A percentile compares a stretch with the other conserved stretches of the same genome.
Evolutionary conservation across 371 early-diverging fungal species (phyloP).

Genomic region (Gilbertella persicaria): DNA sequence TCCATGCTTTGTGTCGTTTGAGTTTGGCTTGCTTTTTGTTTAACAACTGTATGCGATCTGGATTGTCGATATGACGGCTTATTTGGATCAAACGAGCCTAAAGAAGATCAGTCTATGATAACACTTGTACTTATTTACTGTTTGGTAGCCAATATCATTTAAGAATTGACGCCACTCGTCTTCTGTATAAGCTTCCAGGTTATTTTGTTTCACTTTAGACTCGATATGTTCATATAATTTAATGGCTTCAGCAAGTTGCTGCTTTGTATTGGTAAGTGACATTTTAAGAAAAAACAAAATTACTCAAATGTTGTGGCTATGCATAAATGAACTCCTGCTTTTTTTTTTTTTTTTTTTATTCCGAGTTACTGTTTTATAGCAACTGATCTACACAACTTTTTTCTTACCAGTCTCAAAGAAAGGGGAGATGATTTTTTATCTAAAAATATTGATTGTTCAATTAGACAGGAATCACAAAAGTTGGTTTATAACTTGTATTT

Average conservation of each 20-base stretch:
- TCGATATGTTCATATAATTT: conserved; percentile 14
- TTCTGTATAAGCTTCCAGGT: conserved; percentile 6
- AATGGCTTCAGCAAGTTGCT: conserved; percentile 19
- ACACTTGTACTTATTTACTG: conserved; percentile 5
- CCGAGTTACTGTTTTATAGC: neutral
- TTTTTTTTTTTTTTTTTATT: neutral
- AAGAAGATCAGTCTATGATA: neutral
- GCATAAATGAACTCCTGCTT: neutral
- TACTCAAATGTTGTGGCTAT: too few species aligned
- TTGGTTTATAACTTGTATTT: too few species aligned
- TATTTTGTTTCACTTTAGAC: neutral
- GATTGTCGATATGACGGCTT: conserved; percentile 6
- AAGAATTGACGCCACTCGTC: conserved; percentile 19
- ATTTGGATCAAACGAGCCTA: conserved; percentile 24
- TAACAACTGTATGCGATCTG: neutral
- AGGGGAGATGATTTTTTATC: too few species aligned
- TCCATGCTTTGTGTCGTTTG: conserved; percentile 16
- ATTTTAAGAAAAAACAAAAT: neutral
- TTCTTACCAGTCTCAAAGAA: too few species aligned
- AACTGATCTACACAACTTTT: too few species aligned
- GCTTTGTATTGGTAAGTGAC: conserved; percentile 20
- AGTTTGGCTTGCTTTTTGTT: conserved; percentile 17
- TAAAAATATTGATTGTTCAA: too few species aligned
- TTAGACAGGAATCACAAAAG: too few species aligned
- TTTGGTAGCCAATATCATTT: conserved; percentile 12